phyloP scores from a whole-genome alignment of 1,284 basidiomycete species.

The Ustilago nuda region DNA sequence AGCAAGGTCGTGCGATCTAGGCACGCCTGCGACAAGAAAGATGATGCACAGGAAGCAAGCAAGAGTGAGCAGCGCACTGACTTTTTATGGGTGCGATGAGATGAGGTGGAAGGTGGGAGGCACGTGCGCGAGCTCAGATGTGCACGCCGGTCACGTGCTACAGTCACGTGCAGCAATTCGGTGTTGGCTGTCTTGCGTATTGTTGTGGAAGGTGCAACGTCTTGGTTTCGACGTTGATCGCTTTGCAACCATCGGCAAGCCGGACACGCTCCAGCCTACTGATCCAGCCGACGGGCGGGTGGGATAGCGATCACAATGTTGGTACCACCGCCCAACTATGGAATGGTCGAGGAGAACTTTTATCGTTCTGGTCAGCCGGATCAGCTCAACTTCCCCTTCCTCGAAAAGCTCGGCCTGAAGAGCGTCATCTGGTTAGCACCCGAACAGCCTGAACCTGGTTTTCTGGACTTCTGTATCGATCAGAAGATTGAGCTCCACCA shows the following conservation, averaged over 20 bases:
- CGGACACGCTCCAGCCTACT: neutral
- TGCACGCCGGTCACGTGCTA: too few species aligned
- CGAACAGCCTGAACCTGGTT: constrained; percentile 72
- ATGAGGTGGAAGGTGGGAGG: too few species aligned
- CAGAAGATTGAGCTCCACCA: constrained; percentile 70
- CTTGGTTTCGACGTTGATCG: neutral
- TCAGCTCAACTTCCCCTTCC: constrained; percentile 73
- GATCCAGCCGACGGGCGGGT: neutral
- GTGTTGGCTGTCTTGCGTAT: neutral
- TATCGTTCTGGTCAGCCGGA: constrained; percentile 73
- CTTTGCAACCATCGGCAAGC: neutral
- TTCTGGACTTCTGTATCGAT: constrained; percentile 65
- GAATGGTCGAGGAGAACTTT: constrained; percentile 73
- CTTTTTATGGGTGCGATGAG: too few species aligned
- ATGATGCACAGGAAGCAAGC: too few species aligned
- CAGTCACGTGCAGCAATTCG: neutral
- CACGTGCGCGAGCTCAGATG: too few species aligned
- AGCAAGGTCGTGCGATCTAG: too few species aligned
- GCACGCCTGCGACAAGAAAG: too few species aligned
- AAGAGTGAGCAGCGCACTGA: too few species aligned
- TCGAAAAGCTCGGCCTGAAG: constrained; percentile 72
- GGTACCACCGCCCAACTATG: constrained; percentile 73
- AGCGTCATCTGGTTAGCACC: constrained; percentile 73
- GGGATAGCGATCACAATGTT: constrained; percentile 51
- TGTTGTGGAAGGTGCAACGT: neutral